phyloP scores from a whole-genome alignment of 148 eudicot genomes.

The Vaccinium macrocarpon region DNA sequence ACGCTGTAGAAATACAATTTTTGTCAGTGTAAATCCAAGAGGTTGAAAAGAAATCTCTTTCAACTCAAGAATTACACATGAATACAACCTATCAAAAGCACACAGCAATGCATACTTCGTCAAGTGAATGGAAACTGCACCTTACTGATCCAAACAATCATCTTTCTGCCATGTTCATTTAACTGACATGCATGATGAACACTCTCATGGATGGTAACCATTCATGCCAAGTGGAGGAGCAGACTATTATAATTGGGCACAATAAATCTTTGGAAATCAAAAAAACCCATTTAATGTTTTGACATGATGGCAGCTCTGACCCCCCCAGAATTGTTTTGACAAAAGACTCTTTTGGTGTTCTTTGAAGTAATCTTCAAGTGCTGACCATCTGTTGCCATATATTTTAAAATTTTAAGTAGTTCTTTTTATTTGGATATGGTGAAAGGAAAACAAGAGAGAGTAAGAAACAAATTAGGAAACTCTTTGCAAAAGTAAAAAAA shows the following conservation, averaged over 20 bases:
- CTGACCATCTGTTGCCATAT: not conserved
- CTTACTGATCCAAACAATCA: not conserved
- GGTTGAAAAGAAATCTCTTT: not conserved
- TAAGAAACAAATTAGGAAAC: not conserved
- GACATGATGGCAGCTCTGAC: not conserved
- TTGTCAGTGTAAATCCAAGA: constrained; percentile 23
- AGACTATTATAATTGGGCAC: not conserved
- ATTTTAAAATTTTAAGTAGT: not conserved
- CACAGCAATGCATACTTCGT: constrained; percentile 1
- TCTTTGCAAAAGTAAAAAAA: not conserved
- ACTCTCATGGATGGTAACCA: not conserved
- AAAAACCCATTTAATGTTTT: not conserved
- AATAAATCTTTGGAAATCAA: not conserved
- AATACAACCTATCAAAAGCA: constrained; percentile 6
- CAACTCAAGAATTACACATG: not conserved
- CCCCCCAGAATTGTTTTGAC: not conserved
- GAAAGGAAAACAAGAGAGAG: not conserved
- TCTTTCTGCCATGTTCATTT: not conserved
- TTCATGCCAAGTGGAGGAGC: not conserved
- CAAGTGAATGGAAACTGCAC: not conserved
- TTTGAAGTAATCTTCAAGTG: not conserved
- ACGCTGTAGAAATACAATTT: constrained; percentile 54
- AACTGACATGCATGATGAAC: not conserved
- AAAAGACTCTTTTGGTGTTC: not conserved
- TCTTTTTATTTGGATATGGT: not conserved